phyloP scores from a whole-genome alignment of 257 asterid genomes.

The Plectranthus barbatus region DNA sequence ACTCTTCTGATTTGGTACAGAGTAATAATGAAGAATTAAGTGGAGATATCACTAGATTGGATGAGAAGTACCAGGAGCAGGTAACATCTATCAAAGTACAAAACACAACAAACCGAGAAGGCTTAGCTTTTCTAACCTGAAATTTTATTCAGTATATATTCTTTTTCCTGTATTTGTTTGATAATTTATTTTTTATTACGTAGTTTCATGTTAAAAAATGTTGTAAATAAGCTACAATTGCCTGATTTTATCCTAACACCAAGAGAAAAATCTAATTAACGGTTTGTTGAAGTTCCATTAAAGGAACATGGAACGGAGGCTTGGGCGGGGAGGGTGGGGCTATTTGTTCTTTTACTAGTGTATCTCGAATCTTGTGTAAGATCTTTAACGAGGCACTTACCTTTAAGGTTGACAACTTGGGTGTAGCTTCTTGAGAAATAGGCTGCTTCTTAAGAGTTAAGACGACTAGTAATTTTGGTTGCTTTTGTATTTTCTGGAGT shows the following conservation, averaged over 20 bases:
- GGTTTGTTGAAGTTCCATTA: neutral
- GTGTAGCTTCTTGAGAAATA: neutral
- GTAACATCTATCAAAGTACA: slow-evolving; percentile 27
- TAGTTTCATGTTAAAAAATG: slow-evolving; percentile 2
- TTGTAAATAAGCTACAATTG: neutral
- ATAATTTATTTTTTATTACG: neutral
- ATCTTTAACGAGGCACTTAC: neutral
- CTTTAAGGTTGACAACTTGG: neutral
- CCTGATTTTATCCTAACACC: neutral
- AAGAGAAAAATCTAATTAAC: neutral
- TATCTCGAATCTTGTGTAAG: slow-evolving; percentile 5
- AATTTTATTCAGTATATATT: neutral
- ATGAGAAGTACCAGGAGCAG: slow-evolving; percentile 59
- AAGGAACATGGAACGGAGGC: too few species aligned
- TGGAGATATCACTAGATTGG: slow-evolving; percentile 45
- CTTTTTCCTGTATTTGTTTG: neutral
- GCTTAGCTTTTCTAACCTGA: neutral
- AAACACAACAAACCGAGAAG: neutral
- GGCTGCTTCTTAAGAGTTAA: neutral
- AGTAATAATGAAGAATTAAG: slow-evolving; percentile 54
- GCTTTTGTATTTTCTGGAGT: slow-evolving; percentile 1
- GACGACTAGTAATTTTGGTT: slow-evolving; percentile 11
- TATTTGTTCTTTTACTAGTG: neutral
- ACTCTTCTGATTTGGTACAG: slow-evolving; percentile 34
- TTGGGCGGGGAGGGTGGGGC: too few species aligned